Base-by-base conservation (phyloP, 208 protist species). In the Leishmania turanica region DNA sequence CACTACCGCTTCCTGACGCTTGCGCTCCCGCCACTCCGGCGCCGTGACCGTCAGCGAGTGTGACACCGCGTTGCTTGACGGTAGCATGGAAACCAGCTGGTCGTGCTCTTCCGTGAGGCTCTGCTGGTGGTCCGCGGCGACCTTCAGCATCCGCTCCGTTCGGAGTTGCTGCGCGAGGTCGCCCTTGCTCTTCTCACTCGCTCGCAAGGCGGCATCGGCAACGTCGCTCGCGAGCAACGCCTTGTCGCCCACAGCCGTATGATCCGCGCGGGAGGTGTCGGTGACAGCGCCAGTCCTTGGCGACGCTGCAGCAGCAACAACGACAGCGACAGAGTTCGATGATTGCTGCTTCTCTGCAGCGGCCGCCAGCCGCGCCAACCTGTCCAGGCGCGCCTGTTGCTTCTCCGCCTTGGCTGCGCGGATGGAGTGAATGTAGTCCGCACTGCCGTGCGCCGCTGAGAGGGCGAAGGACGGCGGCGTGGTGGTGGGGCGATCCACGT, bases 401-500 rank as follows among this genome's bases (percentile, higher is more conserved):
- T 88, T 81, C 75, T 96, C 90, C 34, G 88, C 80, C 72, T 93
- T 92, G 13, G 86, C 80, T 27, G 84, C 79, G 72, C 87, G 89
- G 56, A 95, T 95, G 62, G 81, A 73, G 31, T 78, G 77, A 77
- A 97, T 77, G 79, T 95, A 97, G 51, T 84, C 84, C 65, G 45
- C 27, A 19, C 45, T 54, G 79, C 51, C 17, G 78, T 78, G 56
- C 65, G 45, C 19, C 78, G 49, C 31, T 79, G 47, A 24, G 73
- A 3, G 24, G 19, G 21, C 11, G 8, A 11, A 49, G 64, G 54
- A 78, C 78, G 17, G 62, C 74, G 42, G 71, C 62, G 21, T 66
- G 51, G 17, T 85, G 42, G 62, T 45, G 62, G 76, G 45, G 60
- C 86, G 75, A 31, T 84, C 82, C 1, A 85, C 77, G 60, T 82